Evolutionary conservation across 2,329 filamentous ascomycete genomes (phyloP), one percentile per base, ranked within the genome.

Genomic region (Ophiobolus disseminans): DNA sequence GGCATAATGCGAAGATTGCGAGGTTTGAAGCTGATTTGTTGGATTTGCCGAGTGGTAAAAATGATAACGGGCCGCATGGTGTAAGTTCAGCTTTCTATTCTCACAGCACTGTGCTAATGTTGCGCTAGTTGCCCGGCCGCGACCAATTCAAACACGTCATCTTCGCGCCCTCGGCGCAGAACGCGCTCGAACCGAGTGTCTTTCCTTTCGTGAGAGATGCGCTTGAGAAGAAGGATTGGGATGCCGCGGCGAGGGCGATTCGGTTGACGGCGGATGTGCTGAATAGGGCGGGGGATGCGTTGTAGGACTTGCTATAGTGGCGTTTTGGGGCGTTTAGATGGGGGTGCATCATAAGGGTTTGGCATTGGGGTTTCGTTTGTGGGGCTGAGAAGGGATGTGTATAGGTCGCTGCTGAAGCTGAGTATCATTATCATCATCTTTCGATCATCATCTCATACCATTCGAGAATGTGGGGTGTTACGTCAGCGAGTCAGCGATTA

Each of bases 141-240:
- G 89, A 89, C 4, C 94, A 97, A 75, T 99, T 91, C 80, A 96
- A 95, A 73, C 94, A 97, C 73, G 82, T 95, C 66, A 77, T 99
- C 47, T 96, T 92, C 69, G 93, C 89, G 1, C 94, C 94, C 0
- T 84, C 90, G 65, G 78, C 84, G 2, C 92, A 90, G 87, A 86
- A 86, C 25, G 84, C 82, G 28, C 83, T 87, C 58, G 82, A 88
- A 26, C 54, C 57, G 23, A 82, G 83, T 0, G 84, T 84, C 53
- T 95, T 95, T 75, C 93, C 93, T 0, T 87, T 87, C n/a, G 88
- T 97, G 46, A 82, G 90, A 47, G 92, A 97, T 65, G 86, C 88
- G 7, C 79, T 97, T 31, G 84, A 89, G 53, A 82, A 79, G 3
- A 82, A 83, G 20, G 84, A 96, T 62, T 92, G 88, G 88, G 77